phyloP scores from a whole-genome alignment of 768 basidiomycete genomes.

The Porphyrellus cyaneotinctus region DNA sequence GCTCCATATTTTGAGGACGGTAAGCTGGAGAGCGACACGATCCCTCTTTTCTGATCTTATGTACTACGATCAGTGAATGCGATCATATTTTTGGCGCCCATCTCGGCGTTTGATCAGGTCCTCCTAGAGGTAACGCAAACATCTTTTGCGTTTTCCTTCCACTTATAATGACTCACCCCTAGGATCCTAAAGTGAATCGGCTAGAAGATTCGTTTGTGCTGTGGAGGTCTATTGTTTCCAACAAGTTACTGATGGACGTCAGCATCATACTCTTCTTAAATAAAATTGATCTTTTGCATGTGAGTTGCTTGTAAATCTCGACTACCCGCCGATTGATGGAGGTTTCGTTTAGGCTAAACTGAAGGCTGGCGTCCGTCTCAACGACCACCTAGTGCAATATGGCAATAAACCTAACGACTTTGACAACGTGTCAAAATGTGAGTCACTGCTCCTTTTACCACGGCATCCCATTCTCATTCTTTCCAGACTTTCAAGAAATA shows the following conservation, averaged over 20 bases:
- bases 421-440: constrained; percentile 71
- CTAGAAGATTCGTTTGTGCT: constrained; percentile 74
- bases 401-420: constrained; percentile 77
- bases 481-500: constrained; percentile 66
- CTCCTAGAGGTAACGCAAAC: constrained; percentile 58
- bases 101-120: constrained; percentile 84
- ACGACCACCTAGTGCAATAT: constrained; percentile 65
- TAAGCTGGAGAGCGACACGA: constrained; percentile 24
- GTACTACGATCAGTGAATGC: constrained; percentile 57
- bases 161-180: background rate
- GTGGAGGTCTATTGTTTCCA: constrained; percentile 70
- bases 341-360: constrained; percentile 54
- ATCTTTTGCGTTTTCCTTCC: constrained; percentile 3
- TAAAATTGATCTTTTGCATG: constrained; percentile 75
- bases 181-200: constrained; percentile 74
- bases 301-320: constrained; percentile 21
- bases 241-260: constrained; percentile 68
- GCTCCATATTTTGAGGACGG: constrained; percentile 87
- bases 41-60: constrained; percentile 3
- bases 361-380: constrained; percentile 68
- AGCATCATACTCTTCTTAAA: constrained; percentile 80
- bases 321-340: background rate
- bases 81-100: constrained; percentile 85
- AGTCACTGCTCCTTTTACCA: constrained; percentile 19
- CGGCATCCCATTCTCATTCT: background rate